Evolutionary conservation across 768 basidiomycete genomes (phyloP), one percentile per base, ranked within the genome.

Genomic region (Kondoa subrosea): DNA sequence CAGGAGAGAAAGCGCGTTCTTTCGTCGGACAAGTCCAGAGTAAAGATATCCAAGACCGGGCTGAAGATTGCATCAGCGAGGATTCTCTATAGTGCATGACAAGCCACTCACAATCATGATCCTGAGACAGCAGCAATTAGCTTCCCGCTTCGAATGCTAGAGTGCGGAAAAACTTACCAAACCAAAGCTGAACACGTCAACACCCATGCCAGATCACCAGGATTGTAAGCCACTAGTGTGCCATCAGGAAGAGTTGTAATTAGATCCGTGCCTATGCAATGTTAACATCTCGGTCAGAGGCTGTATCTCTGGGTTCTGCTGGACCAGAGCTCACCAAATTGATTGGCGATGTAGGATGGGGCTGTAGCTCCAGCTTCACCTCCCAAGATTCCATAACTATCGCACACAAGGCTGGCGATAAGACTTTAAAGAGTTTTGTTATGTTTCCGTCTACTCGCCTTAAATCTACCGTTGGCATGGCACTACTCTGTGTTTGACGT

Each of bases 31-130:
- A 33, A 99, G 83, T 71, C 89, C 93, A 2, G 29, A 60, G 29
- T 17, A 14, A 1, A 76, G 74, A 71, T 74, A 77, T 21, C 76
- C 77, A 40, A 76, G 76, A 29, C 75, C 74, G 57, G 73, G 73
- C 40, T 61, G 1, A 3, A 1, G n/a, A n/a, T n/a, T n/a, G n/a
- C n/a, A n/a, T n/a, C 14, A 3, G 30, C 34, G 8, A 25, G 16
- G 27, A 40, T n/a, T n/a, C n/a, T n/a, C n/a, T n/a, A 26, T n/a
- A 79, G 89, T 89, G 78, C 83, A 88, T 59, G 89, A 88, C 60
- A 91, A 85, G 61, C 87, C 87, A 12, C 86, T 60, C n/a, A 60
- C 87, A 75, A 88, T 83, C 87, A 89, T 89, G 70, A 89, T 80
- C 81, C 82, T 90, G 34, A 89, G 69, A 91, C 26, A 26, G 4